Evolutionary conservation across 2,329 filamentous ascomycete genomes (phyloP), one percentile per base, ranked within the genome.

Genomic region (Ophiocordyceps camponoti-leonardi): DNA sequence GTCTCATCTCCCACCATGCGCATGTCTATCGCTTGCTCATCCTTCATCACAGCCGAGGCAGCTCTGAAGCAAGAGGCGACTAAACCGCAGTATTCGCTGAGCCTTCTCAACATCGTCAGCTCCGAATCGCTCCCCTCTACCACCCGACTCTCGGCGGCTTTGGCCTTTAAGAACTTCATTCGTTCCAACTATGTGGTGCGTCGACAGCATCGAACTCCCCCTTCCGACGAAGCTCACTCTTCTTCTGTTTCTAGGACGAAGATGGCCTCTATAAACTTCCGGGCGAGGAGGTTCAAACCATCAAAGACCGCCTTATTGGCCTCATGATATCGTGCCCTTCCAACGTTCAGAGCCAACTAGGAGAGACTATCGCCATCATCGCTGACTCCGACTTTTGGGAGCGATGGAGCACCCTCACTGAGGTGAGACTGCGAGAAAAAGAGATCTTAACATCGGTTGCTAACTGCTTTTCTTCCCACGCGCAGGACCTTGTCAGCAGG

Each of bases 121-220:
- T 79, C 82, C 53, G 76, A 80, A 47, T 68, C 74, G 40, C 76
- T 83, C 51, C 80, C 86, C 39, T 66, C 72, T 52, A 90, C 85
- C 56, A 92, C 85, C 49, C 81, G 92, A 50, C 79, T 98, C 40
- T 79, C 90, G 7, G 86, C 84, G 56, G 86, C 92, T 26, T 73
- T 98, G 49, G 92, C 85, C 68, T 98, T 98, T 76, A 98, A 98
- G 68, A 98, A 98, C 69, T 94, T 94, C 64, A 87, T 98, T 58
- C 83, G 84, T 63, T 79, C 83, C 59, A 92, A 87, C 70, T 98
- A 93, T 78, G 85, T 86, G 55, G 79, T 82, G 65, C 54, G 77
- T 69, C 42, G 14, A 47, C 44, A 8, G 6, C 18, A 13, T 42
- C 22, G 41, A 39, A 13, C 19, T 33, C 14, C 19, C 19, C 13